Evolutionary conservation across 2,329 filamentous ascomycete genomes (phyloP), one percentile per base, ranked within the genome.

Genomic region (Hypoxylon sp.): DNA sequence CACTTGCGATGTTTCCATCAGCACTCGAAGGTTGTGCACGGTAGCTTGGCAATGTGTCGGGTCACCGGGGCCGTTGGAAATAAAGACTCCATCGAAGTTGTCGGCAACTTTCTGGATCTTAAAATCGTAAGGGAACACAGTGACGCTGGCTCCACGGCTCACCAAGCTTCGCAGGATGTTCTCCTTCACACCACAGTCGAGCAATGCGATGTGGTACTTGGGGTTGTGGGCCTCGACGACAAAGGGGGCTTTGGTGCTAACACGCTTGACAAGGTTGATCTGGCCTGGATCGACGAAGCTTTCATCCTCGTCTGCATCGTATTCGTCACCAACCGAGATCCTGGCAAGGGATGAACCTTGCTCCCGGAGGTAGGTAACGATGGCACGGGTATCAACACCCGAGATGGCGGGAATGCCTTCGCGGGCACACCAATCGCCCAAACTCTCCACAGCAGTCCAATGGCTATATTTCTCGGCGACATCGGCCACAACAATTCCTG

Each of bases 101-200:
- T 97, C 92, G 63, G 96, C 93, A 39, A 98, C 93, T 88, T 98
- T 98, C 88, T 98, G 94, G 80, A 99, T 96, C 58, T 94, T 95
- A 84, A 96, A 98, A 85, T 98, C 91, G 83, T 92, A 98, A 66
- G 96, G 96, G 86, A 99, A 97, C 76, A 93, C 93, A 44, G 96
- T 98, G 71, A 97, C 92, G 71, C 93, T 94, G 59, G 94, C 93
- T 68, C 96, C 96, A 71, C 96, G 94, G 82, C 88, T 91, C 78
- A 98, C 94, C 67, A 99, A 87, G 80, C 93, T 97, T 78, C 96
- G 93, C 67, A 99, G 90, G 76, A 99, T 99, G 86, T 99, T 99
- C 88, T 99, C 96, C 89, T 99, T 99, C 74, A 98, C 96, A 85
- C 96, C 96, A 78, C 96, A 99, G 83, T 99, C 96, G 79, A 99